Evolutionary conservation across 2,329 filamentous ascomycete genomes (phyloP), one percentile per base, ranked within the genome.

Genomic region (Exserohilum rostratum): DNA sequence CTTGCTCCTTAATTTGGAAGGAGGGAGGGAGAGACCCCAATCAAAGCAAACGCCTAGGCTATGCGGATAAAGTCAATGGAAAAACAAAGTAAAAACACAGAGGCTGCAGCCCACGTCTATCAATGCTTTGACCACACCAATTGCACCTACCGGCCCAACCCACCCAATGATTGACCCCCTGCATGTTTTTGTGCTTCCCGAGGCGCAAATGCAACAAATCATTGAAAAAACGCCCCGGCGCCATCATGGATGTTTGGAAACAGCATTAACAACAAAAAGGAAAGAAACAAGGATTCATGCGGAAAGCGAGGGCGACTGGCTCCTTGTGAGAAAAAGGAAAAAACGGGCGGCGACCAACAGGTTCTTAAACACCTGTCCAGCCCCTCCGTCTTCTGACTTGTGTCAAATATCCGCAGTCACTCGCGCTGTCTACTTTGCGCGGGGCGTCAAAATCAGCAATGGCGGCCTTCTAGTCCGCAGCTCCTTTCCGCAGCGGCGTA

Each of bases 401-500:
- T 2, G 49, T 53, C 29, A 62, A 15, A 12, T 62, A 61, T 3
- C 37, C 50, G 37, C 33, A 31, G 15, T 42, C 48, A 15, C 11
- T 11, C 5, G 35, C 20, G 12, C 25, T 35, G 3, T 25, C 34
- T 3, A 17, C 38, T 22, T 9, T n/a, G 3, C 30, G 22, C n/a
- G 20, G 20, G 5, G 9, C 17, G 22, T 43, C 29, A 18, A 20
- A 13, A 17, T 17, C 33, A 29, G 25, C 44, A 17, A 12, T 34
- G 43, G 17, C 55, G 43, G 53, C 38, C 38, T 50, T 53, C 60
- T 62, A 62, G 40, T 64, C 58, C 51, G 57, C 57, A 27, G 51
- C 46, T 55, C 60, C 34, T 60, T 59, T 30, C 10, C 38, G 40
- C 6, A 35, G 50, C 77, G 84, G 34, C 7, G 59, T 62, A 33